Conservation (phyloP, 2,329 filamentous ascomycete species). For the Penicillium sp. region DNA sequence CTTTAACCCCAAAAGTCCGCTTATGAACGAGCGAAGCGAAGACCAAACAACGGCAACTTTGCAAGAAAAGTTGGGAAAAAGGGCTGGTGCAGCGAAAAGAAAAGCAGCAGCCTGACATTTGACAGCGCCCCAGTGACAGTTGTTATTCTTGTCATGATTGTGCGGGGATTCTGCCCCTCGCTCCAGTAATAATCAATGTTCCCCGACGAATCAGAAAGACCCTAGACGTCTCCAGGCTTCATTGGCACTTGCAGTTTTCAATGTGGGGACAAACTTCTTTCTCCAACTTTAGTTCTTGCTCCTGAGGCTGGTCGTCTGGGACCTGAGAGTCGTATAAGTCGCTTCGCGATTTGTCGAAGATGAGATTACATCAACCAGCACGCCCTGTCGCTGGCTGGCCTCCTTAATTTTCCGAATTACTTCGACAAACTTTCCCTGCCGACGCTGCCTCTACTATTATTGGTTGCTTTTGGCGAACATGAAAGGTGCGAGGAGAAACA, state of each 20-base stretch:
- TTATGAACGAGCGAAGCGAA: neutral
- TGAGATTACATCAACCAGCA: neutral
- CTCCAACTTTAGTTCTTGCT: neutral
- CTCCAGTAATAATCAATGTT: neutral
- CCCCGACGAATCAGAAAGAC: neutral
- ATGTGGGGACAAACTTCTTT: neutral
- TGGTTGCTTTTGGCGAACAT: neutral
- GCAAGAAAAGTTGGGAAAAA: neutral
- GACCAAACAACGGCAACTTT: neutral
- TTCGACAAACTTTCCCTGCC: neutral
- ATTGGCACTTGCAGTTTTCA: neutral
- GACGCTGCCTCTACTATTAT: neutral
- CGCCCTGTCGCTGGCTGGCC: neutral
- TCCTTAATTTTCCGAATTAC: neutral
- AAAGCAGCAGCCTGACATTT: neutral
- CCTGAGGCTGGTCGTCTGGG: too few species aligned
- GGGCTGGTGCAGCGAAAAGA: conserved; percentile 7
- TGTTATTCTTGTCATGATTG: neutral
- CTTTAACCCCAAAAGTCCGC: neutral
- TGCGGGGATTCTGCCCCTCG: neutral
- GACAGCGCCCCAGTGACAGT: neutral
- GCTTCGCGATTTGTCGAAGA: neutral
- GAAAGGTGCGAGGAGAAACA: neutral
- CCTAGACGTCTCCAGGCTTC: neutral
- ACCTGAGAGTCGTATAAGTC: neutral